Evolutionary conservation across 2,329 filamentous ascomycete species (phyloP), one percentile per base, ranked within the genome.

Genomic region (Ascosphaera pollenicola): DNA sequence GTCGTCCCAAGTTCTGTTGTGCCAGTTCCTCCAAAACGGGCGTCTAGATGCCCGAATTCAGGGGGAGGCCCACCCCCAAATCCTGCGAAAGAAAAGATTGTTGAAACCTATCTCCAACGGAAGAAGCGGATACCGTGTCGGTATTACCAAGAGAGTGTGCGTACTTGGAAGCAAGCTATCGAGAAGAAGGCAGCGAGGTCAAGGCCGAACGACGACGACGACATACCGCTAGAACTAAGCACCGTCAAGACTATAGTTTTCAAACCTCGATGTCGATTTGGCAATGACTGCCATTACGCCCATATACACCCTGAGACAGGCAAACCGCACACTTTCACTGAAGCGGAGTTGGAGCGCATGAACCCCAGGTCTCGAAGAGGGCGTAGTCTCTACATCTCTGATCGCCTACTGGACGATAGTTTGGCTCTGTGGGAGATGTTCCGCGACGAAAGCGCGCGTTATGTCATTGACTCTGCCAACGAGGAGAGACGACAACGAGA

Each of bases 221-320:
- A 32, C 30, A 6, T 5, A 13, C 5, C 10, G 30, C n/a, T 13
- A 13, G 30, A 13, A 13, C n/a, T 32, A 5, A 15, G n/a, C 5
- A 13, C 13, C 6, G 15, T 26, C 35, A 41, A 35, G 26, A 15
- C 21, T 37, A 28, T 18, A 34, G 41, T 31, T 21, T 42, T 47
- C 35, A 40, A 39, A 26, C 47, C 48, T 11, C 43, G 40, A 17
- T 51, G 50, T 38, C 45, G 41, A 16, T 53, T 53, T 39, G 50
- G 45, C 13, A 53, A 53, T 18, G 41, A 51, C 15, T 53, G 50
- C 38, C 50, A 53, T 38, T 53, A 52, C 38, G 42, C 45, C 28
- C 50, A 53, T 35, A 41, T 40, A 17, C 16, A 46, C 24, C 46
- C 46, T 11, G 16, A 35, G 24, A 45, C 46, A 1, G 36, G 41